Percentiles rank a stretch among this genome's conserved stretches.
Evolutionary conservation across 208 protist species (phyloP).

Genomic region (Leishmania gerbilli): DNA sequence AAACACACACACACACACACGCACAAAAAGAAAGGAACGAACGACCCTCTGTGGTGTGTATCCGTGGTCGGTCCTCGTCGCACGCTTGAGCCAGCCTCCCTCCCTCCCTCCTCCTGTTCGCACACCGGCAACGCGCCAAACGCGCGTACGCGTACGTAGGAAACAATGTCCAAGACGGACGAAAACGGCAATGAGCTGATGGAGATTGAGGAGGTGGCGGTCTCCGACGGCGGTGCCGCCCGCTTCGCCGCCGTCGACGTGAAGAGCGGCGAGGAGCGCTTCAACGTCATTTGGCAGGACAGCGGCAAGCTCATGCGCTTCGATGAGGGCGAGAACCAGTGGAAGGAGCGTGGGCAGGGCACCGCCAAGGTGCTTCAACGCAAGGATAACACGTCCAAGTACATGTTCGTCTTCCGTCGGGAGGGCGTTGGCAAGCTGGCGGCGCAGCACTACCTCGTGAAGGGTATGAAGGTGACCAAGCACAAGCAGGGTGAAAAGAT

Average conservation of each 20-base stretch:
- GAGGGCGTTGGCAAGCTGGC: constrained; percentile 87
- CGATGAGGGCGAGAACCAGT: constrained; percentile 92
- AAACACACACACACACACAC: too few relatives aligned
- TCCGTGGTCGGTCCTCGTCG: neutral
- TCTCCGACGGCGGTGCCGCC: constrained; percentile 84
- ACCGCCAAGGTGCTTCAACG: constrained; percentile 73
- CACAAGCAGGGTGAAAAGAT: constrained; percentile 80
- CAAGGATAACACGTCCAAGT: constrained; percentile 66
- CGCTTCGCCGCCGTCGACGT: constrained; percentile 81
- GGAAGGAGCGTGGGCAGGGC: constrained; percentile 92
- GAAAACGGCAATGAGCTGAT: constrained; percentile 83
- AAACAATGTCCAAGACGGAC: constrained; percentile 46
- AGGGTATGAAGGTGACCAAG: constrained; percentile 72
- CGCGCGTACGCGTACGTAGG: neutral
- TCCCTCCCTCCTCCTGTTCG: neutral
- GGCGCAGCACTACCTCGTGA: constrained; percentile 85
- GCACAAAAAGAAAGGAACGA: too few relatives aligned
- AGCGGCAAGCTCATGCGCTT: constrained; percentile 87
- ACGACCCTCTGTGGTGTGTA: too few relatives aligned
- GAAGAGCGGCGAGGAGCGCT: constrained; percentile 88
- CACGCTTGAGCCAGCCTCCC: neutral
- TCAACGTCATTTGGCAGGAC: constrained; percentile 71
- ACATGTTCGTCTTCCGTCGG: constrained; percentile 90
- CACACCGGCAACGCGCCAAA: neutral
- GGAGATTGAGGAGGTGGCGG: constrained; percentile 88